Percentiles rank a stretch among this genome's conserved stretches.
phyloP scores from a whole-genome alignment of 768 basidiomycete species.

The Suillus occidentalis region DNA sequence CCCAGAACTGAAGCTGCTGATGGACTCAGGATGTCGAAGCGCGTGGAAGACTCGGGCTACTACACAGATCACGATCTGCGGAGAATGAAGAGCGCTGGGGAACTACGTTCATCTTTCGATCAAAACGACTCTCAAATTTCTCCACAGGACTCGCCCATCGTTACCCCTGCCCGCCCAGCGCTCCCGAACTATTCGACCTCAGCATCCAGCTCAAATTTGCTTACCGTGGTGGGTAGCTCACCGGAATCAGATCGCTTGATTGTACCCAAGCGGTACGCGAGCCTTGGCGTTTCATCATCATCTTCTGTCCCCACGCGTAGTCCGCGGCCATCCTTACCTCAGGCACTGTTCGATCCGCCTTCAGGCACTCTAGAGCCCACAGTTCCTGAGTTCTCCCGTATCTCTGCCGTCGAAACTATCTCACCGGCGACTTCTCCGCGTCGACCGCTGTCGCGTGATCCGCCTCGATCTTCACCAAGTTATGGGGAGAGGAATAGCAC shows the following conservation, averaged over 20 bases:
- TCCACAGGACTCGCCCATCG: constrained; percentile 28
- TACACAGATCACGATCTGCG: constrained; percentile 62
- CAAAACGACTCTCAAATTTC: constrained; percentile 22
- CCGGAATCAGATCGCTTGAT: constrained; percentile 36
- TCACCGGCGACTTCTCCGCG: constrained; percentile 32
- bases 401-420: constrained; percentile 18
- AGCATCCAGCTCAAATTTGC: constrained; percentile 68
- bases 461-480: constrained; percentile 15
- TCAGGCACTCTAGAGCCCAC: constrained; percentile 32
- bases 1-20: constrained; percentile 32
- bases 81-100: constrained; percentile 87
- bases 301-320: constrained; percentile 37
- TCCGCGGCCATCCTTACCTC: constrained; percentile 41
- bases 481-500: constrained; percentile 25
- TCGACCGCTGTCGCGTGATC: constrained; percentile 18
- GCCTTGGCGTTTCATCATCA: constrained; percentile 54
- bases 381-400: constrained; percentile 17
- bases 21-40: constrained; percentile 21
- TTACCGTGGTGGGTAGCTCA: constrained; percentile 35
- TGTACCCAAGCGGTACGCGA: constrained; percentile 62
- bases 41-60: constrained; percentile 42
- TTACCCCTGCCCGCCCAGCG: constrained; percentile 40
- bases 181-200: constrained; percentile 57
- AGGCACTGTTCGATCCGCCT: constrained; percentile 51
- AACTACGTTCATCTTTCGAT: constrained; percentile 50